Evolutionary conservation across 176 grass and related monocot genomes (phyloP).

Genomic region (Cocos nucifera): DNA sequence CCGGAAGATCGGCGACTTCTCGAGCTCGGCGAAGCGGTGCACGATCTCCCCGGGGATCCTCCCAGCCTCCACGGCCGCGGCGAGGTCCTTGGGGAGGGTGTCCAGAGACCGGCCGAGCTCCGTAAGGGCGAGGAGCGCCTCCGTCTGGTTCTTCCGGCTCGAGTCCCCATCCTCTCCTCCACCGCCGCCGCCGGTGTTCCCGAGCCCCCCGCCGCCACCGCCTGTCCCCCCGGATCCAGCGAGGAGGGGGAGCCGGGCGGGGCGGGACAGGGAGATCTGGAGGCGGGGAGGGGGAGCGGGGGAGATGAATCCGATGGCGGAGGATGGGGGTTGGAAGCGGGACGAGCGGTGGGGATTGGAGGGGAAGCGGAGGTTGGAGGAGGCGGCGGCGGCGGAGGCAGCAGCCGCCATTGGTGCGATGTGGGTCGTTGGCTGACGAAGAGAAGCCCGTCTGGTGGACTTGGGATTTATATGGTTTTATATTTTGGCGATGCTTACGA

Average conservation of each 20-base stretch:
- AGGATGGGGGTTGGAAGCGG: neutral
- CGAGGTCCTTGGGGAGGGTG: conserved; percentile 68
- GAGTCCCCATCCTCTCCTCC: conserved; percentile 23
- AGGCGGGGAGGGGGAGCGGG: conserved; percentile 15
- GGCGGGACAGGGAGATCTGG: conserved; percentile 13
- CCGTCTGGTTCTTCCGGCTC: conserved; percentile 30
- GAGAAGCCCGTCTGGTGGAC: too few species aligned
- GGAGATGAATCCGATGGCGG: conserved; percentile 24
- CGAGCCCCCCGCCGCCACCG: conserved; percentile 7
- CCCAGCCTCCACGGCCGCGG: conserved; percentile 58
- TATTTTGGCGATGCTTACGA: too few species aligned
- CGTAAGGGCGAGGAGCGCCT: conserved; percentile 69
- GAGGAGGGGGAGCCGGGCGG: conserved; percentile 19
- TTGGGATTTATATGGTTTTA: too few species aligned
- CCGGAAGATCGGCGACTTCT: conserved; percentile 55
- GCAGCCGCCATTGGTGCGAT: conserved; percentile 3
- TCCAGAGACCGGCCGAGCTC: conserved; percentile 70
- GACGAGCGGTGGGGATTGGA: conserved; percentile 9
- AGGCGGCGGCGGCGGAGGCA: neutral
- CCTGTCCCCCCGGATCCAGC: conserved; percentile 24
- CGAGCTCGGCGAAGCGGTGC: conserved; percentile 53
- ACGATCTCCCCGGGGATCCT: conserved; percentile 61
- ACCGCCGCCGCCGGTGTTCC: neutral
- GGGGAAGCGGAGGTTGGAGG: conserved; percentile 13
- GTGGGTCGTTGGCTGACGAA: too few species aligned